phyloP scores from a whole-genome alignment of 768 basidiomycete genomes.

The Tulasnella sp. region DNA sequence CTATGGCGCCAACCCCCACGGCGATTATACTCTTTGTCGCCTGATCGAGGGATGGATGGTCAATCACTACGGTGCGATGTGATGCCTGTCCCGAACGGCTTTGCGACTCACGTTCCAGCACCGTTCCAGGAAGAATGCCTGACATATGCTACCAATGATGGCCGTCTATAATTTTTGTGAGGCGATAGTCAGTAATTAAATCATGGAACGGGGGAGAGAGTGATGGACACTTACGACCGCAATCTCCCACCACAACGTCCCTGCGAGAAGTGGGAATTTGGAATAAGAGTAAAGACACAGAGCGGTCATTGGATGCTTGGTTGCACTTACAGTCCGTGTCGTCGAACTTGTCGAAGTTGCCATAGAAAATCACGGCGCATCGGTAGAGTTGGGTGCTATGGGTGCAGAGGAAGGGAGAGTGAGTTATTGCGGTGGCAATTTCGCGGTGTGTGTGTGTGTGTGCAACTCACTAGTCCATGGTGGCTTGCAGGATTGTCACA shows the following conservation, averaged over 20 bases:
- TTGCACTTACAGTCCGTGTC: not conserved
- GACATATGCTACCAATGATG: not conserved
- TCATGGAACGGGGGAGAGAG: no score
- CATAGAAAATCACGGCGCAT: not conserved
- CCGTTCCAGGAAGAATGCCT: slow-evolving; percentile 9
- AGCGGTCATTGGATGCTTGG: not conserved
- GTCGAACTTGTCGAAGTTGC: slow-evolving; percentile 13
- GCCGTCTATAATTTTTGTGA: not conserved
- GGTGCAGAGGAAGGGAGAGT: not conserved
- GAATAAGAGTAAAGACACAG: not conserved
- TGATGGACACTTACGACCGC: not conserved
- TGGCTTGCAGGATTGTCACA: not conserved
- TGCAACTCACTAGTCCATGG: slow-evolving; percentile 12
- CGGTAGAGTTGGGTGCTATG: not conserved
- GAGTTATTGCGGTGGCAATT: not conserved
- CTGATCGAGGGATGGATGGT: not conserved
- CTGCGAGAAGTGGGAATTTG: not conserved
- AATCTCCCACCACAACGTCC: slow-evolving; percentile 4
- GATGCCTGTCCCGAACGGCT: no score
- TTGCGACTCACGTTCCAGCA: not conserved
- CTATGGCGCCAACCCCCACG: not conserved
- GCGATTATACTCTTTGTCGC: slow-evolving; percentile 5
- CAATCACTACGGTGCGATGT: not conserved
- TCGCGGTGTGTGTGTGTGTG: no score
- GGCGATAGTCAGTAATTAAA: no score